A percentile compares a stretch with the other conserved stretches of the same genome.
phyloP scores from a whole-genome alignment of 257 asterid species.

The Leptodermis oblonga region DNA sequence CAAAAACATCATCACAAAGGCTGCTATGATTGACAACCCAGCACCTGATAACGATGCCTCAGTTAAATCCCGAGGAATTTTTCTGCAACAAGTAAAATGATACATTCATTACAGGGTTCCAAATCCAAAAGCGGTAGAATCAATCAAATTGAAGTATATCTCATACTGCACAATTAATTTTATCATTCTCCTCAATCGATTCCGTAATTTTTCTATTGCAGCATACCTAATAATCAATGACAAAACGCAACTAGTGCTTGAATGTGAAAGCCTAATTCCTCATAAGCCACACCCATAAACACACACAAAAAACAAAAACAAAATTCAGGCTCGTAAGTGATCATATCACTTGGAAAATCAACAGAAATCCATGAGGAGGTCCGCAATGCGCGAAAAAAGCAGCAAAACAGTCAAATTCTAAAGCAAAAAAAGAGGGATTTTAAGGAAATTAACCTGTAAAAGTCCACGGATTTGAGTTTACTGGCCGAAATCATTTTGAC shows the following conservation, averaged over 20 bases:
- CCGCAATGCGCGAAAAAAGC: too few species aligned
- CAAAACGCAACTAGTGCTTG: neutral
- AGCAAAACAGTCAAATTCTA: too few species aligned
- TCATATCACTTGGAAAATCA: neutral
- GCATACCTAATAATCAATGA: neutral
- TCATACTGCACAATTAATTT: neutral
- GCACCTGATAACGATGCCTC: conserved; percentile 95
- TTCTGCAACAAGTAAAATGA: conserved; percentile 53
- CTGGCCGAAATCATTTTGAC: conserved; percentile 42
- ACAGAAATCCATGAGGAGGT: neutral
- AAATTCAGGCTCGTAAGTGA: neutral
- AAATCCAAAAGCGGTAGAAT: neutral
- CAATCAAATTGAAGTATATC: neutral
- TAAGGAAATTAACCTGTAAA: conserved; percentile 38
- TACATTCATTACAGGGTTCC: neutral
- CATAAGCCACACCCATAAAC: neutral
- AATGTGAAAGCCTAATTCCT: neutral
- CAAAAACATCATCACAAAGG: conserved; percentile 68
- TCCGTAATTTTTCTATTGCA: too few species aligned
- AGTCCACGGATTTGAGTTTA: conserved; percentile 62
- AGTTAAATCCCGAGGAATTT: conserved; percentile 82
- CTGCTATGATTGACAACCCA: conserved; percentile 85
- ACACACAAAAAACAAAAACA: neutral
- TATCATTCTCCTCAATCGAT: neutral
- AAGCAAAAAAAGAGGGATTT: neutral